Evolutionary conservation across 306 rosid species (phyloP), one percentile per base, ranked within the genome.

Genomic region (Castanea sativa): DNA sequence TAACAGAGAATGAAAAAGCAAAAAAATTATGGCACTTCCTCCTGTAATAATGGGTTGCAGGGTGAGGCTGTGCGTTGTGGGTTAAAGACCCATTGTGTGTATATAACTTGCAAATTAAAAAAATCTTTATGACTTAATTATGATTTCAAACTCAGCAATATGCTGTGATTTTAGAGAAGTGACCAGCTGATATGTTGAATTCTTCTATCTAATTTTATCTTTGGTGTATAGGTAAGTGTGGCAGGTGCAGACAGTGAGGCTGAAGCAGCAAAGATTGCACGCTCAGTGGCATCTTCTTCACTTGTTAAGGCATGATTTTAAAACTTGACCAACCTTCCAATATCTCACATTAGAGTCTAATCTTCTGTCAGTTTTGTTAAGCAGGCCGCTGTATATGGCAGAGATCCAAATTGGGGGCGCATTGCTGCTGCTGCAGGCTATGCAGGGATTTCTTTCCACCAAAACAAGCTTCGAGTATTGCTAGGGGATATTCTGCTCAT

Each of bases 341-440:
- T n/a, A 38, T 41, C 71, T 69, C 43, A 71, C 60, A 79, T 51
- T 52, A 29, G 71, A 9, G 49, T 64, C 69, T 80, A 70, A 74
- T 77, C 23, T 56, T 33, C 72, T 73, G n/a, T 52, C 53, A 21
- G 56, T 64, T 69, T 55, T 79, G 52, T 82, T 81, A 68, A 74
- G 72, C 89, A 94, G 97, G 92, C 98, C 53, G 97, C 98, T 67
- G 83, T 92, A 64, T 92, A 90, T 65, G 98, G 98, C 41, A 87
- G 98, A 90, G 99, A 91, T 78, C 98, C 99, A 53, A 93, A 95
- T 29, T 95, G 99, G 99, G 99, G 99, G 70, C 97, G 98, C 72
- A 93, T 95, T 52, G 99, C 98, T 27, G 85, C 86, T 29, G 98
- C 99, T 23, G 96, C 99, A 30, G 99, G 98, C 63, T 91, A 91